Conservation (phyloP, 257 asterid genomes). For the Solanum medicagineum region DNA sequence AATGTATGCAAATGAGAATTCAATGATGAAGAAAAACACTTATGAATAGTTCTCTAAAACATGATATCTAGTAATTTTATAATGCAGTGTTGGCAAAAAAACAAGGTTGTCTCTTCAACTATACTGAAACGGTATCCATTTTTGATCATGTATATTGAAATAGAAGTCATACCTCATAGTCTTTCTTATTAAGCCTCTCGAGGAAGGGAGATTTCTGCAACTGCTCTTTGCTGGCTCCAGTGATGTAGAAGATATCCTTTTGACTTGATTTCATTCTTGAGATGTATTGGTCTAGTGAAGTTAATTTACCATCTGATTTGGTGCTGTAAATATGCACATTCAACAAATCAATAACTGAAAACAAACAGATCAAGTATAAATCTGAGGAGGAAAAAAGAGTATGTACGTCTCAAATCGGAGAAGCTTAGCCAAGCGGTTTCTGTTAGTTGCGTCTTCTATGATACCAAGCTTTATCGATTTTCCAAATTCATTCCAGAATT, state of each 20-base stretch:
- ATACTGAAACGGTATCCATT: neutral
- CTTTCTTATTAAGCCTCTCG: constrained; percentile 76
- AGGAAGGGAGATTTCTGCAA: constrained; percentile 97
- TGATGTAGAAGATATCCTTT: constrained; percentile 89
- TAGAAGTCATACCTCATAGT: constrained; percentile 50
- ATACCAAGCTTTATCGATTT: constrained; percentile 92
- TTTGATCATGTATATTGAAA: neutral
- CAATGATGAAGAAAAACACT: neutral
- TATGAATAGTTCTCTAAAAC: neutral
- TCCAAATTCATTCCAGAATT: constrained; percentile 93
- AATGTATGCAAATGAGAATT: neutral
- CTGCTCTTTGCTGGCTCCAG: constrained; percentile 93
- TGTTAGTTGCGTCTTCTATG: constrained; percentile 78
- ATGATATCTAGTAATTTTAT: neutral
- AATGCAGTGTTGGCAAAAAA: neutral
- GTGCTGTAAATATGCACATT: constrained; percentile 28
- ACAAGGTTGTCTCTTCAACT: neutral
- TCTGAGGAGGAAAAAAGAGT: neutral
- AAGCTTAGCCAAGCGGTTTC: constrained; percentile 84
- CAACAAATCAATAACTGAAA: neutral
- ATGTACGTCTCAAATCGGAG: constrained; percentile 80
- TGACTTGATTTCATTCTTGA: constrained; percentile 90
- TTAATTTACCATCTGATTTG: constrained; percentile 84
- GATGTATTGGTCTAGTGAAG: constrained; percentile 87
- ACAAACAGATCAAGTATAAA: neutral